phyloP scores from a whole-genome alignment of 306 rosid genomes.

The Gastrolobium bilobum region DNA sequence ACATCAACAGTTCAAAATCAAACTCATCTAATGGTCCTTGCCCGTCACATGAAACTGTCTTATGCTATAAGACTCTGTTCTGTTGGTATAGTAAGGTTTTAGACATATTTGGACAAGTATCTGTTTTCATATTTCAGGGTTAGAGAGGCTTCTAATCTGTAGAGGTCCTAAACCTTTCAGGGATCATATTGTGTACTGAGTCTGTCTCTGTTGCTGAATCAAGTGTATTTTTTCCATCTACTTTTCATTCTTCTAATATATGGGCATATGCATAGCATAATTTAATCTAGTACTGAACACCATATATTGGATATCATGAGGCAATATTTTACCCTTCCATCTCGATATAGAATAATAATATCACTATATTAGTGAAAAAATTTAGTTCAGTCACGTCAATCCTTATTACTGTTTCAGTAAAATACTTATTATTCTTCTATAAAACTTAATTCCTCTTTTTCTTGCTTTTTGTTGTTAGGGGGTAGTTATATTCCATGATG shows the following conservation, averaged over 20 bases:
- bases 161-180: not conserved
- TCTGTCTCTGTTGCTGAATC: slow-evolving; percentile 13
- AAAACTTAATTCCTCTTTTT: slow-evolving; percentile 28
- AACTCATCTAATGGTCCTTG: not conserved
- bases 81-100: not conserved
- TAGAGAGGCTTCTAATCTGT: slow-evolving; percentile 17
- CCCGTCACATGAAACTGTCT: not conserved
- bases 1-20: slow-evolving; percentile 22
- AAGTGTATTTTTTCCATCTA: slow-evolving; percentile 14
- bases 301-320: not conserved
- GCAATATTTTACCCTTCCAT: slow-evolving; percentile 23
- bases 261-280: not conserved
- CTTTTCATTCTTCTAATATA: slow-evolving; percentile 13
- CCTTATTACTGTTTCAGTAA: slow-evolving; percentile 29
- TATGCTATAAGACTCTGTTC: slow-evolving; percentile 1
- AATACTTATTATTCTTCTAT: slow-evolving; percentile 13
- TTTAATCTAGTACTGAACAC: slow-evolving; percentile 4
- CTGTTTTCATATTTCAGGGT: slow-evolving; percentile 21
- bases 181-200: slow-evolving; percentile 17
- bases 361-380: not conserved
- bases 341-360: slow-evolving; percentile 1
- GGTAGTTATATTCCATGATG: slow-evolving; percentile 80
- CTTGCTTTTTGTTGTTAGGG: slow-evolving; percentile 68
- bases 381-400: not conserved
- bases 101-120: not conserved